These are phyloP conservation scores for Penicillium sp. DNA, from an alignment of 2,329 filamentous ascomycete genomes.

Conservation along the genomic window DNA sequence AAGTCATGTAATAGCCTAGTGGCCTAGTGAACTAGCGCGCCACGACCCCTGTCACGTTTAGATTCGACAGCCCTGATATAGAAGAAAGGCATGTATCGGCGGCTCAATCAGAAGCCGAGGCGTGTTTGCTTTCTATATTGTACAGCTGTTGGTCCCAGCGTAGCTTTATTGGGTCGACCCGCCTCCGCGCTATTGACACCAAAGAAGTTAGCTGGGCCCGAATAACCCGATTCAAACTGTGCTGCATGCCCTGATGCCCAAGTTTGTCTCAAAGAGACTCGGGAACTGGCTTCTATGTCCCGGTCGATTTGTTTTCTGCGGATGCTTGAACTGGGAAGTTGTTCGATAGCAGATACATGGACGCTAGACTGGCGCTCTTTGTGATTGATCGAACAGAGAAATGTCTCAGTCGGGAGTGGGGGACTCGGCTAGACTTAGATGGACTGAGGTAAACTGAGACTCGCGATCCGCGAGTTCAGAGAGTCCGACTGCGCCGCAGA, in stretches of 20 bases:
- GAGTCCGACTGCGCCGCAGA: not conserved
- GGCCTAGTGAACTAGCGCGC: not conserved
- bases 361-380: not conserved
- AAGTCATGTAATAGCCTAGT: not conserved
- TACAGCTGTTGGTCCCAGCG: not conserved
- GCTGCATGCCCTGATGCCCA: not conserved
- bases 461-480: not conserved
- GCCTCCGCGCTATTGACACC: slow-evolving; percentile 3
- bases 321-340: not conserved
- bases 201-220: not conserved
- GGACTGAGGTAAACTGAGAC: not conserved
- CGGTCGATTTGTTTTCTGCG: not conserved
- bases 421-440: not conserved
- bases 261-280: not conserved
- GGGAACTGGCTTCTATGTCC: not conserved
- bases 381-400: not conserved
- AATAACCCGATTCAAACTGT: not conserved
- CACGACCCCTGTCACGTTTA: not conserved
- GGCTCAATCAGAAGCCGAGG: not conserved
- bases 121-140: not conserved
- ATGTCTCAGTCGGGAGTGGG: not conserved
- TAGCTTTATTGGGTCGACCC: not conserved
- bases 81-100: not conserved
- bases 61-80: not conserved
- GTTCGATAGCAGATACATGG: not conserved